Base-by-base conservation (phyloP, 371 early-diverging fungal genomes). In the Circinella umbellata region DNA sequence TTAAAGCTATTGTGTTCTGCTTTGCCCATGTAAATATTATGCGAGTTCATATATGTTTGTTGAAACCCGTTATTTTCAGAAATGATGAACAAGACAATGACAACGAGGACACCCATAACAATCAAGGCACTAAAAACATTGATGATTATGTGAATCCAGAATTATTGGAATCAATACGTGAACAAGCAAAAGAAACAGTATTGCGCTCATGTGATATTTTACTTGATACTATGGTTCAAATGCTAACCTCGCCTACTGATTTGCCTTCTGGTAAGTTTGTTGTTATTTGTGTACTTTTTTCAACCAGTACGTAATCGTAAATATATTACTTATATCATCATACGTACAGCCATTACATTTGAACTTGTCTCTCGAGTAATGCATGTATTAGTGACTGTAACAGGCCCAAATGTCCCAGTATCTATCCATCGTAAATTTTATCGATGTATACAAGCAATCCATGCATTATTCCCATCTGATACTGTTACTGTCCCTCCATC, bases 131-230 rank as follows among this genome's bases (percentile, higher is more conserved):
- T 27, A 27, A 3, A 9, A 9, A 6, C 9, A 42, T 42, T 6
- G 42, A 42, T 11, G 42, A 42, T 15, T 4, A 51, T 17, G 15
- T 51, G 1, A 51, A 51, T 51, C 51, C 17, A 51, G 49, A 63
- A 14, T 18, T 63, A 8, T 15, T 63, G 6, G 27, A 10, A 14
- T 17, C 42, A 0, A 42, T 63, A 18, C 63, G 49, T 3, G 39
- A 63, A 47, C 42, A 46, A 18, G 63, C 63, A 4, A 63, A 15
- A 14, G 27, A n/a, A 8, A 48, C 42, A 8, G 42, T 42, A 13
- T 13, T 63, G 5, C 48, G 46, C 17, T 63, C 63, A 27, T 63
- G 63, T 27, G 63, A 63, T 13, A 10, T 63, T 13, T 47, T 63
- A 10, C 35, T 63, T 20, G 47, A 37, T 47, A 34, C 34, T 14